Conservation (phyloP, 2,329 filamentous ascomycete species). For the Aspergillus ochraceoroseus region DNA sequence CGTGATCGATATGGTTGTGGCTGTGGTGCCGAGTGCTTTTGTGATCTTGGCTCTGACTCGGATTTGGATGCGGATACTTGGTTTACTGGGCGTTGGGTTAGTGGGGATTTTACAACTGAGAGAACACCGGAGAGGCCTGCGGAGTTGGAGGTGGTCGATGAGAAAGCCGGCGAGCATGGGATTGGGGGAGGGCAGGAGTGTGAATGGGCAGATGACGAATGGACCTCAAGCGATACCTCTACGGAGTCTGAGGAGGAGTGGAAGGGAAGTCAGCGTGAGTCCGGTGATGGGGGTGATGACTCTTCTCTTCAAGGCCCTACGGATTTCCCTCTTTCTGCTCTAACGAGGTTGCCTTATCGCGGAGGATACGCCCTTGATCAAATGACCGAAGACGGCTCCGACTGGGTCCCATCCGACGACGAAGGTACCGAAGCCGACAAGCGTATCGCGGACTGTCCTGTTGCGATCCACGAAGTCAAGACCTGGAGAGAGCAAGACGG, state of each 20-base stretch:
- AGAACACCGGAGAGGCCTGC: not conserved
- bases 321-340: no score
- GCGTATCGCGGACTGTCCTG: conserved; percentile 7
- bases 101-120: no score
- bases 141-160: not conserved
- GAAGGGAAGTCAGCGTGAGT: not conserved
- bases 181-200: not conserved
- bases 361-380: no score
- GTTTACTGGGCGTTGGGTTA: no score
- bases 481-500: not conserved
- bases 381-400: not conserved
- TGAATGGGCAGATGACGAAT: conserved; percentile 11
- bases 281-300: not conserved
- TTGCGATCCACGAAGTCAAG: conserved; percentile 13
- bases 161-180: not conserved
- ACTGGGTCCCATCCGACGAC: conserved; percentile 10
- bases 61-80: no score
- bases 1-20: no score
- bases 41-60: no score
- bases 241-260: not conserved
- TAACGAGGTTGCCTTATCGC: no score
- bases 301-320: no score
- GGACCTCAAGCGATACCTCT: not conserved
- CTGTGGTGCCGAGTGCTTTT: no score
- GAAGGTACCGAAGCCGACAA: not conserved